Percentiles rank a stretch among this genome's conserved stretches.
Conservation (phyloP, 2,329 filamentous ascomycete genomes). For the Pezicula rhizophila region DNA sequence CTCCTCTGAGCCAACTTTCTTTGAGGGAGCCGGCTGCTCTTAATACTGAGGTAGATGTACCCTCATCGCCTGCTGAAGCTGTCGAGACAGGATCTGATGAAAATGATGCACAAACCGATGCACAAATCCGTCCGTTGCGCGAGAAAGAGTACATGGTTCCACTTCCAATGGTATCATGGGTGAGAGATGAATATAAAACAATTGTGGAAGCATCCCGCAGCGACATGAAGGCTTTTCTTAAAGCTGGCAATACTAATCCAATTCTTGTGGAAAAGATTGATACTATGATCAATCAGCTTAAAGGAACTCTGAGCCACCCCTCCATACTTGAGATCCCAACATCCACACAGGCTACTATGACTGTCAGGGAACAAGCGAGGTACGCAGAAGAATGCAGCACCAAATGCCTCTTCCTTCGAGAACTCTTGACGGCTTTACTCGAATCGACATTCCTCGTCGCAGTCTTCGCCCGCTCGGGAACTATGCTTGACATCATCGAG, state of each 20-base stretch:
- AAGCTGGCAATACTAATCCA: neutral
- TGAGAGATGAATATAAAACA: neutral
- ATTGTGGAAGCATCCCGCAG: neutral
- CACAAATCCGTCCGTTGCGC: neutral
- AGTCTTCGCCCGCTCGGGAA: neutral
- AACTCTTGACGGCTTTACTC: neutral
- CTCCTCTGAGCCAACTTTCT: too few species aligned
- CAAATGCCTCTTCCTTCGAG: neutral
- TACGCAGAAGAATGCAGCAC: slow-evolving; percentile 1
- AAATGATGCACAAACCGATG: neutral
- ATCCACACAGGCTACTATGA: neutral
- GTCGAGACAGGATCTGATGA: neutral
- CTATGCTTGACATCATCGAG: neutral
- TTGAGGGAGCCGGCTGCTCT: too few species aligned
- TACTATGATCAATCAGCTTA: neutral
- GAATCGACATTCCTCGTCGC: neutral
- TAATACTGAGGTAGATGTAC: neutral
- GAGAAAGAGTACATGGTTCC: neutral
- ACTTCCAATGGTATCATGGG: neutral
- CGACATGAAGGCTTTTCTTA: neutral
- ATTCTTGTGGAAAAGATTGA: neutral
- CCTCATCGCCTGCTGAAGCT: neutral
- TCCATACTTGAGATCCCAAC: neutral
- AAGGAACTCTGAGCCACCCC: neutral
- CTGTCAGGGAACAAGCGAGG: neutral